These are phyloP conservation scores for Beauveria bassiana DNA, from an alignment of 2,329 filamentous ascomycete genomes.

Conservation along the genomic window DNA sequence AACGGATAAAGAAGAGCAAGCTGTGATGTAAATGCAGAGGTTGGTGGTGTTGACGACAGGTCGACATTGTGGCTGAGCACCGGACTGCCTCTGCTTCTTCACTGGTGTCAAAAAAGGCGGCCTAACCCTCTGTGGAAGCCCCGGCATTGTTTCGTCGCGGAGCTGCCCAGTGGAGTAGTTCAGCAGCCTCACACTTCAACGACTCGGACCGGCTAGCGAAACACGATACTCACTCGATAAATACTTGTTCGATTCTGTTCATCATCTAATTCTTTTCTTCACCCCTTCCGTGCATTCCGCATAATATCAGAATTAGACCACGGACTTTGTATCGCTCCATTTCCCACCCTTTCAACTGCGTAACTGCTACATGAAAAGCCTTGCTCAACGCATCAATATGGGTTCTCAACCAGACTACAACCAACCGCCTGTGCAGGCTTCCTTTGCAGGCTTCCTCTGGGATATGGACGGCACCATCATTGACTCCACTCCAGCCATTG, in stretches of 20 bases:
- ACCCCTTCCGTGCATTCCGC: neutral
- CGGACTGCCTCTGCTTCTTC: neutral
- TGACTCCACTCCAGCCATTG: constrained; percentile 69
- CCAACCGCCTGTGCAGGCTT: constrained; percentile 36
- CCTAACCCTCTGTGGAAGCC: constrained; percentile 14
- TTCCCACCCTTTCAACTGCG: no score
- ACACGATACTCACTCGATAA: neutral
- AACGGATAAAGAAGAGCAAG: no score
- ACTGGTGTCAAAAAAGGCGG: neutral
- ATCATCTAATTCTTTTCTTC: neutral
- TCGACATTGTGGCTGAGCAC: neutral
- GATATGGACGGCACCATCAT: constrained; percentile 82
- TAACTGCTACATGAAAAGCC: neutral
- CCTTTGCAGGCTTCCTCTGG: constrained; percentile 54
- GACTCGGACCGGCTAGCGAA: neutral
- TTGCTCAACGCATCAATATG: constrained; percentile 18
- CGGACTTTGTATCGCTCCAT: no score
- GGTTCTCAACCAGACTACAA: constrained; percentile 30
- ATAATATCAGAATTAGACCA: no score
- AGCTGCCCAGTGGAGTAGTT: constrained; percentile 20
- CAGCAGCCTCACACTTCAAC: neutral
- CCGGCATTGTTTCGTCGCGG: constrained; percentile 17
- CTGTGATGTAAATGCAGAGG: no score
- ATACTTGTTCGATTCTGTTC: neutral
- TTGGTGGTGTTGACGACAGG: no score